Evolutionary conservation across 106 monocot genomes (phyloP), one percentile per base, ranked within the genome.

Genomic region (Allium fistulosum): DNA sequence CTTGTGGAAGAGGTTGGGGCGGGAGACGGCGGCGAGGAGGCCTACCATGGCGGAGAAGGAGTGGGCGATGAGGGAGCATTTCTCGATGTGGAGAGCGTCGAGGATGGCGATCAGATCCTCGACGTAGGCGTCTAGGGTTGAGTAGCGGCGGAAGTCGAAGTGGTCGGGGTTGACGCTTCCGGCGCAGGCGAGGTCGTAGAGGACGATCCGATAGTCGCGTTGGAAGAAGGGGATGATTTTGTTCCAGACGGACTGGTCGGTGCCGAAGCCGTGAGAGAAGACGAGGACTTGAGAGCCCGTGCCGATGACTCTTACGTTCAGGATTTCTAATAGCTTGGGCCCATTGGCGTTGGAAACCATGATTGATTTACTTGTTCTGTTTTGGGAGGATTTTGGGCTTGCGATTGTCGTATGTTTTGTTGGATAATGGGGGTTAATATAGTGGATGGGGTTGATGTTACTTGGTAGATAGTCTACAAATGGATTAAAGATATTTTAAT

Each of bases 11-110:
- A 87, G 79, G 3, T 82, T 60, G 6, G 97, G 92, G 55, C 87
- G 84, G 61, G 84, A 79, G 77, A 87, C 86, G 64, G 92, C 50
- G 27, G 92, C 89, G 61, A 90, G 82, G 84, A 99, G 79, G 10
- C 87, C 97, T 72, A 92, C 87, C 97, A 99, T 92, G 73, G 92
- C 97, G 57, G 97, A 99, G 62, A 99, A 82, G 18, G 97, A 99
- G 82, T 99, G 97, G 37, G 89, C 97, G 51, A 99, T 77, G 66
- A 92, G 89, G 62, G 73, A 82, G 87, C 97, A 99, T 58, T 77
- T 79, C 9, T 82, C 81, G 72, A 92, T 66, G 12, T 64, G 52
- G 46, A 99, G 80, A 17, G 92, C 76, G 57, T 84, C 88, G 61
- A 99, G 84, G 72, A 99, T 83, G 45, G 80, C 63, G 63, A 89